Conservation (phyloP, 2,329 filamentous ascomycete genomes). For the Davidsoniella neocaledoniae region DNA sequence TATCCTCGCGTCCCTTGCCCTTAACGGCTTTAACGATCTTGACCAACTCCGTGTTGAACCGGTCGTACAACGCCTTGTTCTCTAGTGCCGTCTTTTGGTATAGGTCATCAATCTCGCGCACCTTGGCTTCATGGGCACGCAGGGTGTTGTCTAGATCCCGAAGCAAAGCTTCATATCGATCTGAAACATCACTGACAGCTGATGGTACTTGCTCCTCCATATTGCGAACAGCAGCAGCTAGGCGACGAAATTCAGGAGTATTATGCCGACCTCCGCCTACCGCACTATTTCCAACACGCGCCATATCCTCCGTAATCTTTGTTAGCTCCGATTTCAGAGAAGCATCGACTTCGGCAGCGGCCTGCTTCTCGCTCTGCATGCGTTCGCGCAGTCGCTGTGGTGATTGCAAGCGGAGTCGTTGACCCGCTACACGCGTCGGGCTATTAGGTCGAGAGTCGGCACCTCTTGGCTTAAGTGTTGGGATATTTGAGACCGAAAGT, state of each 20-base stretch:
- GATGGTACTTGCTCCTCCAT: slow-evolving; percentile 52
- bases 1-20: slow-evolving; percentile 56
- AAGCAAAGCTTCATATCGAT: slow-evolving; percentile 46
- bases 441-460: slow-evolving; percentile 8
- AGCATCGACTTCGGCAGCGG: slow-evolving; percentile 52
- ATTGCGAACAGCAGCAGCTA: slow-evolving; percentile 41
- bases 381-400: slow-evolving; percentile 69
- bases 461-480: slow-evolving; percentile 29
- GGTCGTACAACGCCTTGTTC: slow-evolving; percentile 82
- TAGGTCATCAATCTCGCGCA: slow-evolving; percentile 68
- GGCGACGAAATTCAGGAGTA: slow-evolving; percentile 28
- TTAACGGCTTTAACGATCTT: slow-evolving; percentile 64
- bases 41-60: slow-evolving; percentile 78
- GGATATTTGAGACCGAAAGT: slow-evolving; percentile 37
- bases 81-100: slow-evolving; percentile 79
- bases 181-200: slow-evolving; percentile 40
- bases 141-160: slow-evolving; percentile 57
- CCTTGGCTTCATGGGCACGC: slow-evolving; percentile 58
- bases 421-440: slow-evolving; percentile 26
- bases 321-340: slow-evolving; percentile 59
- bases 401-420: slow-evolving; percentile 50
- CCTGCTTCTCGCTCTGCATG: slow-evolving; percentile 63
- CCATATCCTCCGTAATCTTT: slow-evolving; percentile 68
- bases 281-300: slow-evolving; percentile 21
- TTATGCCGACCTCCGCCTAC: slow-evolving; percentile 20